Percentiles rank a stretch among this genome's conserved stretches.
Evolutionary conservation across 495 filamentous ascomycete genomes (phyloP).

Genomic region (Rostrohypoxylon terebratum): DNA sequence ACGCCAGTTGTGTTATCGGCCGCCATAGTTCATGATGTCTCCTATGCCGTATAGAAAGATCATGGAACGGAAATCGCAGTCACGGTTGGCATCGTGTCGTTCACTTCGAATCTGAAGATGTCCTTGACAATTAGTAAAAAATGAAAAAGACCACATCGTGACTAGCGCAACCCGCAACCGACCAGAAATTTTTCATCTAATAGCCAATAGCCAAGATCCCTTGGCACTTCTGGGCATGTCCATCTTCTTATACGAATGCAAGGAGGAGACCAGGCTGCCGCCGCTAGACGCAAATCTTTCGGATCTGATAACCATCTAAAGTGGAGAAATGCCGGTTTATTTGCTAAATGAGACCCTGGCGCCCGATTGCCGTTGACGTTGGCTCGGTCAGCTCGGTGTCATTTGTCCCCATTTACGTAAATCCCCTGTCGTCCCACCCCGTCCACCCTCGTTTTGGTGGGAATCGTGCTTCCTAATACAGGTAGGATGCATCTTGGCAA

Average conservation of each 20-base stretch:
- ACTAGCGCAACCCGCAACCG: slow-evolving; percentile 7
- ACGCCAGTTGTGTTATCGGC: background rate
- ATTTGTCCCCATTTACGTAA: slow-evolving; percentile 21
- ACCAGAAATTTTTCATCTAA: slow-evolving; percentile 6
- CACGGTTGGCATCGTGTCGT: background rate
- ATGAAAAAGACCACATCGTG: background rate
- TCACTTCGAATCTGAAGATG: background rate
- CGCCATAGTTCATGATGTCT: slow-evolving; percentile 7
- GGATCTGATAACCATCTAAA: slow-evolving; percentile 36
- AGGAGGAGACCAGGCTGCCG: background rate
- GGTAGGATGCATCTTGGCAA: slow-evolving; percentile 11
- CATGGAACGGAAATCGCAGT: background rate
- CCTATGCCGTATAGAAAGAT: background rate
- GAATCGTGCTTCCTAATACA: background rate
- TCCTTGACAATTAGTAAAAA: background rate
- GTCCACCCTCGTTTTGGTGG: background rate
- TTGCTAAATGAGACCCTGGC: slow-evolving; percentile 15
- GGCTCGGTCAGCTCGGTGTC: background rate
- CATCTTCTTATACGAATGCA: background rate
- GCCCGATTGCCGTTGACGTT: background rate
- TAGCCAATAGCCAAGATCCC: slow-evolving; percentile 13
- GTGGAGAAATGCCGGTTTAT: slow-evolving; percentile 11
- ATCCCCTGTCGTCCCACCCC: background rate
- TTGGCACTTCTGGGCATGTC: slow-evolving; percentile 19
- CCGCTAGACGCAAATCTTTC: slow-evolving; percentile 12